Evolutionary conservation across 495 filamentous ascomycete species (phyloP).

Genomic region (Penicillium atrosanguineum): DNA sequence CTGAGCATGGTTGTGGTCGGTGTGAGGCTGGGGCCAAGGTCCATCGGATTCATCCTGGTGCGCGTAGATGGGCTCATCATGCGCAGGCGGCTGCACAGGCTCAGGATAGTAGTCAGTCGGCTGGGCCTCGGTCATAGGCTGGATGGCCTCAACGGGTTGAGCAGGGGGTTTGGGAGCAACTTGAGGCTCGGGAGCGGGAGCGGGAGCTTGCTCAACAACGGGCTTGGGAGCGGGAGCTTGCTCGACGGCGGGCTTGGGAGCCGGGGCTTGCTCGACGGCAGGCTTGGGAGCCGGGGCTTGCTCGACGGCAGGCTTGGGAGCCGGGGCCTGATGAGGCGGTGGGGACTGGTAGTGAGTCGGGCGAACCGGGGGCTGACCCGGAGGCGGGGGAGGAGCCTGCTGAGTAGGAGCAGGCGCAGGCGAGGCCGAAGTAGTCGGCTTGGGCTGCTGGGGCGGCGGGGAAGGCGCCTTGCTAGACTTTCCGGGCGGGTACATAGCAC

Average conservation of each 20-base stretch:
- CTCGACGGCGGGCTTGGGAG: slow-evolving; percentile 3
- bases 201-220: not conserved
- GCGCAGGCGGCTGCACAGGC: slow-evolving; percentile 16
- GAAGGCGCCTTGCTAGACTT: not conserved
- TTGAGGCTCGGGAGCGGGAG: not conserved
- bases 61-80: slow-evolving; percentile 10
- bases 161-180: slow-evolving; percentile 2
- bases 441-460: not conserved
- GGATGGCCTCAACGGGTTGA: not conserved
- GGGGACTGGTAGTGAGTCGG: no score
- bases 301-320: not conserved
- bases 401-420: not conserved
- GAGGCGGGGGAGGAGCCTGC: no score
- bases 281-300: not conserved
- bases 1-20: slow-evolving; percentile 1
- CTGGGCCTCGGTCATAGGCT: slow-evolving; percentile 4
- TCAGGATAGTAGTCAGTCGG: slow-evolving; percentile 9
- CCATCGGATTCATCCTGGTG: slow-evolving; percentile 7
- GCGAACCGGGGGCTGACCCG: no score
- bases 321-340: not conserved
- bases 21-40: slow-evolving; percentile 3
- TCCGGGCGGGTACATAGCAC: slow-evolving; percentile 16
- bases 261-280: slow-evolving; percentile 1
- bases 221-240: slow-evolving; percentile 4
- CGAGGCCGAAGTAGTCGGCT: not conserved